Conservation (phyloP, 495 filamentous ascomycete species). For the Aspergillus nanangensis region DNA sequence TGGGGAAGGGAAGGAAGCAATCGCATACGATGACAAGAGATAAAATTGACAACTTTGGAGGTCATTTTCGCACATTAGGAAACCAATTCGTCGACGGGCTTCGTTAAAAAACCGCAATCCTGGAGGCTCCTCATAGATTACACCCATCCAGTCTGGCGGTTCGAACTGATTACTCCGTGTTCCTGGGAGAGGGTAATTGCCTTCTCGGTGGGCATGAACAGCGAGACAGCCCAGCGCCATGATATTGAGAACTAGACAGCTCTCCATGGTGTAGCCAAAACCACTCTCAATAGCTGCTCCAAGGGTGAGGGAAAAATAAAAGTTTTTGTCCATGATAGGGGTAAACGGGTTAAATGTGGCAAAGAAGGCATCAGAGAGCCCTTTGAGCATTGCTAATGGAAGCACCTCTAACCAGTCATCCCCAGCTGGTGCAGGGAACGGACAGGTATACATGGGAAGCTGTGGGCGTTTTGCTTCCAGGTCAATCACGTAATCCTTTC, state of each 20-base stretch:
- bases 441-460: slow-evolving; percentile 37
- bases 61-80: slow-evolving; percentile 45
- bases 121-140: slow-evolving; percentile 36
- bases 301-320: slow-evolving; percentile 42
- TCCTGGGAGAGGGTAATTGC: slow-evolving; percentile 40
- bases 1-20: neutral
- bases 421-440: slow-evolving; percentile 33
- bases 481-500: slow-evolving; percentile 45
- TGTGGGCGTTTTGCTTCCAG: slow-evolving; percentile 35
- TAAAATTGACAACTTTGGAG: slow-evolving; percentile 46
- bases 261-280: slow-evolving; percentile 43
- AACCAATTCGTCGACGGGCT: slow-evolving; percentile 42
- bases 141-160: slow-evolving; percentile 39
- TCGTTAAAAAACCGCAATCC: slow-evolving; percentile 45
- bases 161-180: slow-evolving; percentile 33
- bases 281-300: slow-evolving; percentile 38
- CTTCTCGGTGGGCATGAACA: slow-evolving; percentile 39
- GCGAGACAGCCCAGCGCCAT: slow-evolving; percentile 42
- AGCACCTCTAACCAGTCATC: slow-evolving; percentile 38
- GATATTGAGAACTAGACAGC: slow-evolving; percentile 40
- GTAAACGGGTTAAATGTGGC: slow-evolving; percentile 42
- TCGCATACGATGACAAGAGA: slow-evolving; percentile 37
- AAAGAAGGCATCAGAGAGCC: slow-evolving; percentile 42
- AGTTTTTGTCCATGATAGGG: slow-evolving; percentile 45
- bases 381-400: slow-evolving; percentile 39